These are phyloP conservation scores for Hymenoscyphus linearis DNA, from an alignment of 2,329 filamentous ascomycete species.

Conservation along the genomic window DNA sequence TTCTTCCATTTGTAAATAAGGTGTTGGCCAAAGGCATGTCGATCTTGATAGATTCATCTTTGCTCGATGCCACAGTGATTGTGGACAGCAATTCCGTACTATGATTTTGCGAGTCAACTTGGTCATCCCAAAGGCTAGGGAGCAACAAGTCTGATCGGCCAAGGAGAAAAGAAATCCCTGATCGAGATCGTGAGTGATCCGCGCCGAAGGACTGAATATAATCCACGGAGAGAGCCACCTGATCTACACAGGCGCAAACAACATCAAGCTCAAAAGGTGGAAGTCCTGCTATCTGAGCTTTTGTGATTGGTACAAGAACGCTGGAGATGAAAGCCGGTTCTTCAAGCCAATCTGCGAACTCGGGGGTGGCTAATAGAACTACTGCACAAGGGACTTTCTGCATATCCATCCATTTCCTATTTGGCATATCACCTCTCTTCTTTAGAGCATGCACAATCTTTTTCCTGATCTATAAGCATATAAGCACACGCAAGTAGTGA, in stretches of 20 bases:
- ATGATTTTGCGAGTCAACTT: not conserved
- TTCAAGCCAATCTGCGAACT: slow-evolving; percentile 29
- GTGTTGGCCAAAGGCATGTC: slow-evolving; percentile 70
- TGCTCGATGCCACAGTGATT: slow-evolving; percentile 20
- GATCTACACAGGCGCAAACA: slow-evolving; percentile 52
- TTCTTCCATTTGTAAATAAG: slow-evolving; percentile 64
- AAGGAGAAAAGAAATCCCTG: slow-evolving; percentile 49
- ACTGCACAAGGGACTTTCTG: slow-evolving; percentile 15
- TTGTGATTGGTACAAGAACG: slow-evolving; percentile 1
- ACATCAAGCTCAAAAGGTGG: slow-evolving; percentile 37
- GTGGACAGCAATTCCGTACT: slow-evolving; percentile 15
- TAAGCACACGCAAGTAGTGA: not conserved
- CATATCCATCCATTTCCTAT: not conserved
- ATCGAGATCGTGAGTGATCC: slow-evolving; percentile 19
- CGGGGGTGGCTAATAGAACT: slow-evolving; percentile 32
- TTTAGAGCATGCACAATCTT: not conserved
- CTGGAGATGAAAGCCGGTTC: slow-evolving; percentile 26
- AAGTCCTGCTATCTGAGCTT: not conserved
- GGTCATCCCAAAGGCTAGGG: slow-evolving; percentile 40
- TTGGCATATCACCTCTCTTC: not conserved
- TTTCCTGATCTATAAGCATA: not conserved
- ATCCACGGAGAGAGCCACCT: slow-evolving; percentile 38
- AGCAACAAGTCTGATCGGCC: slow-evolving; percentile 39
- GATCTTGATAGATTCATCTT: slow-evolving; percentile 6
- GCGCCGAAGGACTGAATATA: not conserved